Evolutionary conservation across 352 stramenopile genomes (phyloP).

Genomic region (Elongisporangium undulatum): DNA sequence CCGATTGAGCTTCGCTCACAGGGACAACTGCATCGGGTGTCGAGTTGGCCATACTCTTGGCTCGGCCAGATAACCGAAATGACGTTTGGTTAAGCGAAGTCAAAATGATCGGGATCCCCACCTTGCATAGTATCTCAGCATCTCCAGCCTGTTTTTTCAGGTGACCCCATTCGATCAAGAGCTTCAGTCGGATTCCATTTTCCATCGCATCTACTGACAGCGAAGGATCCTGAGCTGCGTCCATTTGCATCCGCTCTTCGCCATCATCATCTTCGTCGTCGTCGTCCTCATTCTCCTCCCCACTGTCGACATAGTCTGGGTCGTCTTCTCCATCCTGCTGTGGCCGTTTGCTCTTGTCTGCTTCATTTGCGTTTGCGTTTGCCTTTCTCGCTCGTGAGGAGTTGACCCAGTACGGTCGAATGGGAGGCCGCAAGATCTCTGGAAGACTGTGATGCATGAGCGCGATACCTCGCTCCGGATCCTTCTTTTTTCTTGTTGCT

Average conservation of each 20-base stretch:
- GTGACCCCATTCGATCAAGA: constrained; percentile 77
- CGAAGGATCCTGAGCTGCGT: constrained; percentile 60
- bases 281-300: constrained; percentile 48
- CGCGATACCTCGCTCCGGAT: constrained; percentile 46
- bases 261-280: constrained; percentile 56
- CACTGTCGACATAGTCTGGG: constrained; percentile 10
- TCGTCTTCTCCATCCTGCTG: constrained; percentile 24
- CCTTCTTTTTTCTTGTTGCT: constrained; percentile 43
- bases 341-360: constrained; percentile 6
- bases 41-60: constrained; percentile 30
- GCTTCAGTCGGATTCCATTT: constrained; percentile 72
- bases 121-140: constrained; percentile 73
- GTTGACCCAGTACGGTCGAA: constrained; percentile 82
- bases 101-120: constrained; percentile 80
- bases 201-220: constrained; percentile 84
- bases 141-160: constrained; percentile 67
- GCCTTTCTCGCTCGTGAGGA: constrained; percentile 14
- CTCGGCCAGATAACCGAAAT: constrained; percentile 58
- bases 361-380: constrained; percentile 6
- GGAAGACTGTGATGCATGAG: constrained; percentile 55
- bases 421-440: constrained; percentile 64
- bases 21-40: constrained; percentile 1
- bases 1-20: constrained; percentile 43
- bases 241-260: constrained; percentile 45
- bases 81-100: constrained; percentile 78